A percentile compares a stretch with the other conserved stretches of the same genome.
Conservation (phyloP, 2,329 filamentous ascomycete genomes). For the Ophiostoma quercus region DNA sequence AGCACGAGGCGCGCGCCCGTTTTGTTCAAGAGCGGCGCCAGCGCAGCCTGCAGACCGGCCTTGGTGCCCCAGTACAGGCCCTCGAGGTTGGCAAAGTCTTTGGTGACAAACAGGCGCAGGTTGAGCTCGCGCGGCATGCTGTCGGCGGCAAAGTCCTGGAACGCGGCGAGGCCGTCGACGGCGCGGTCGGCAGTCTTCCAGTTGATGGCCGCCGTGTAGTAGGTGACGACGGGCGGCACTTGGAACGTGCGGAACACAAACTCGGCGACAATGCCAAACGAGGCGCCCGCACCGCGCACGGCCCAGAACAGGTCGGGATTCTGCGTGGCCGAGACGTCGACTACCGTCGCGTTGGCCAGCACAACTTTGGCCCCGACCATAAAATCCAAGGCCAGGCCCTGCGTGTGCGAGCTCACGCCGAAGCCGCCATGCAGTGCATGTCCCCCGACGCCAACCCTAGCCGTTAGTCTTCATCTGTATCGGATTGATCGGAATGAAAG, state of each 20-base stretch:
- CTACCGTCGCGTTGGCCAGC: not conserved
- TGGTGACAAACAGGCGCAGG: conserved; percentile 39
- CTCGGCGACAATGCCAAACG: not conserved
- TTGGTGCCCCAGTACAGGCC: conserved; percentile 27
- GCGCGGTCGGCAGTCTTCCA: conserved; percentile 21
- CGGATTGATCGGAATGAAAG: no score
- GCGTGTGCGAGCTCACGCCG: not conserved
- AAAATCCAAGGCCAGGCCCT: not conserved
- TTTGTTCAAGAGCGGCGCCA: conserved; percentile 34
- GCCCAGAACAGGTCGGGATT: not conserved
- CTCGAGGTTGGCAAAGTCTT: conserved; percentile 36
- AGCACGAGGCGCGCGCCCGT: conserved; percentile 35
- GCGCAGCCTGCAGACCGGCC: not conserved
- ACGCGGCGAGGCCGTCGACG: conserved; percentile 30
- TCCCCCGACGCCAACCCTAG: not conserved
- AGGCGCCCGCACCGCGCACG: not conserved
- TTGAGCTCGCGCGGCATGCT: conserved; percentile 40
- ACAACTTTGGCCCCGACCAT: not conserved
- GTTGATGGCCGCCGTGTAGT: not conserved
- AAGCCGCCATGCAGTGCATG: not conserved
- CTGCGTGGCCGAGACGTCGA: not conserved
- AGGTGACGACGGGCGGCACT: not conserved
- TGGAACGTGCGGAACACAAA: not conserved
- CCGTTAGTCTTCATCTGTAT: not conserved
- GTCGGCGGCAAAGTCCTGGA: conserved; percentile 33